These are phyloP conservation scores for Aspergillus terreus DNA, from an alignment of 2,329 filamentous ascomycete species.

Conservation along the genomic window DNA sequence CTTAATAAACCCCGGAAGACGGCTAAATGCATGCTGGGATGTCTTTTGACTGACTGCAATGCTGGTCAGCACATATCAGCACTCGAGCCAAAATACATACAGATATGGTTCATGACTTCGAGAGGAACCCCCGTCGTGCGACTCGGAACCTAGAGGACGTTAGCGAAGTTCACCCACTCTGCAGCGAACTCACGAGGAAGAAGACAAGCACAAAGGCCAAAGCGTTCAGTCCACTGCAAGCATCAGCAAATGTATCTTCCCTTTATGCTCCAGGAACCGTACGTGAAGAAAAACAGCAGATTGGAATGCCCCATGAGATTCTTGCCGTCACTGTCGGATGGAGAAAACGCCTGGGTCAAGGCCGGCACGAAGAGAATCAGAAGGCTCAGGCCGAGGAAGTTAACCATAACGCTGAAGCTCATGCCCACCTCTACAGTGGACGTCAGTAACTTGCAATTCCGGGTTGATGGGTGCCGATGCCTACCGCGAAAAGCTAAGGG, in stretches of 20 bases:
- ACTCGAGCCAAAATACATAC: constrained; percentile 1
- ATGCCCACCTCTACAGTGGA: constrained; percentile 18
- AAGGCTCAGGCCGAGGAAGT: constrained; percentile 18
- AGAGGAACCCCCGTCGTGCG: constrained; percentile 3
- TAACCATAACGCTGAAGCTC: constrained; percentile 23
- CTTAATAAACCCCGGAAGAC: not conserved
- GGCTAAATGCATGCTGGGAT: not conserved
- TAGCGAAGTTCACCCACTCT: no score
- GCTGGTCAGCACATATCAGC: not conserved
- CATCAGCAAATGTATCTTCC: not conserved
- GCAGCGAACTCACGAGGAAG: constrained; percentile 1
- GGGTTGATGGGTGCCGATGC: not conserved
- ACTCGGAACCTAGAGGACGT: constrained; percentile 4
- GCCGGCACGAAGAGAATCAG: constrained; percentile 18
- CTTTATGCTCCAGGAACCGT: not conserved
- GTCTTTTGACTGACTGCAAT: not conserved
- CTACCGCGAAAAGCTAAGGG: constrained; percentile 20
- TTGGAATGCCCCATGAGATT: constrained; percentile 1
- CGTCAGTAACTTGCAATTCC: not conserved
- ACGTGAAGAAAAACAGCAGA: constrained; percentile 14
- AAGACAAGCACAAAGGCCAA: constrained; percentile 6
- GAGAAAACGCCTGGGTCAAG: constrained; percentile 2
- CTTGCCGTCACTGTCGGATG: not conserved
- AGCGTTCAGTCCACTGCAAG: not conserved
- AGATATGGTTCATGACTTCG: constrained; percentile 11